Percentiles rank a stretch among this genome's conserved stretches.
Evolutionary conservation across 805 yeast genomes (phyloP).

Genomic region (Candida adriatica): DNA sequence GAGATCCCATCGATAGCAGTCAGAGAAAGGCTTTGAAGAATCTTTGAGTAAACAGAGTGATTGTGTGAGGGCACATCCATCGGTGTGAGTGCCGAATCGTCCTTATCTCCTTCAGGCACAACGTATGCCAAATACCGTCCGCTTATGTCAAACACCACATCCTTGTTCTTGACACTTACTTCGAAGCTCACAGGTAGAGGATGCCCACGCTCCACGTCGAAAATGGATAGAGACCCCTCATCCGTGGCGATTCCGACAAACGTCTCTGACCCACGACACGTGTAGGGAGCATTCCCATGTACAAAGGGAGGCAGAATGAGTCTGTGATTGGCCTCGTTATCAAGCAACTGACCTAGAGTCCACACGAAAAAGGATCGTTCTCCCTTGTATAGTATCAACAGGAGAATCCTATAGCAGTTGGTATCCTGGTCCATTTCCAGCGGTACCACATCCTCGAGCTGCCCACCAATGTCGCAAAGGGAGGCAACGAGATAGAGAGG

Average conservation of each 20-base stretch:
- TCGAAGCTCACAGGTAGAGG: conserved; percentile 16
- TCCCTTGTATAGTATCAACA: conserved; percentile 4
- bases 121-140: conserved; percentile 34
- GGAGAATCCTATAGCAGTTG: conserved; percentile 19
- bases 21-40: conserved; percentile 42
- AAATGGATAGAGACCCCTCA: conserved; percentile 25
- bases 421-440: conserved; percentile 18
- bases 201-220: conserved; percentile 14
- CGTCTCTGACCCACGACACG: conserved; percentile 13
- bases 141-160: conserved; percentile 37
- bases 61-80: conserved; percentile 17
- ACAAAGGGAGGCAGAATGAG: conserved; percentile 24
- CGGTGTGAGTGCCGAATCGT: conserved; percentile 4
- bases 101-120: conserved; percentile 17
- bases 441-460: conserved; percentile 21
- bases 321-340: conserved; percentile 5
- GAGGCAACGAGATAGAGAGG: conserved; percentile 25
- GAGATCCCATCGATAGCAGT: conserved; percentile 46
- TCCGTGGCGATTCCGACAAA: conserved; percentile 23
- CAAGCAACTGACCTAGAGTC: conserved; percentile 19
- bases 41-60: conserved; percentile 18
- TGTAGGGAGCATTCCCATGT: conserved; percentile 21
- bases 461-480: conserved; percentile 10
- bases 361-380: conserved; percentile 11
- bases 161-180: conserved; percentile 24